Evolutionary conservation across 768 basidiomycete genomes (phyloP), one percentile per base, ranked within the genome.

Genomic region (Boletus sp.): DNA sequence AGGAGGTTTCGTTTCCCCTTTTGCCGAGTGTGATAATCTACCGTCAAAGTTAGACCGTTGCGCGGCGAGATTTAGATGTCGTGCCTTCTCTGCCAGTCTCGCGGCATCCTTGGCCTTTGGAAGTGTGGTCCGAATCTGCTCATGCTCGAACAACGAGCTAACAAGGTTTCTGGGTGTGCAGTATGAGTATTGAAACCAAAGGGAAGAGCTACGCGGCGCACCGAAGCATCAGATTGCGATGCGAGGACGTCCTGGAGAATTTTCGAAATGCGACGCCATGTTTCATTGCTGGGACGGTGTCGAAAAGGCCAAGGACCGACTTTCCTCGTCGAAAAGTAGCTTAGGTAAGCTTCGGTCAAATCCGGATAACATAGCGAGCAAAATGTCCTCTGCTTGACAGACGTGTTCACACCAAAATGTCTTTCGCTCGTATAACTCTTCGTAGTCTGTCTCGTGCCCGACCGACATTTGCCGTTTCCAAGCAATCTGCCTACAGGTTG

Each of bases 21-120:
- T 98, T 98, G 57, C 93, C 95, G 60, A 94, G 76, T 0, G 92
- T 92, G 63, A 99, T 98, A 53, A 96, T 85, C 91, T 92, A 37
- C 21, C 17, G 9, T 42, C 15, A 25, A 63, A 32, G 49, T 59
- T 47, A 47, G 49, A 45, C 17, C 41, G 55, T 45, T 23, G 37
- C 33, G 35, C 35, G 50, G 35, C 38, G 30, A 6, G 19, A 25
- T 9, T 27, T 14, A 6, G 14, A 33, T 17, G 27, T 17, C 63
- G 21, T 54, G 87, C 94, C 85, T 96, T 95, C 67, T 99, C 96
- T 15, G 94, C 95, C 49, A 98, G 75, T 61, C 93, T 80, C 14
- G 92, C 92, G 5, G 94, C 76, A 63, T 97, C 94, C 68, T 89
- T 87, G 3, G 97, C 97, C 72, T 98, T 98, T 32, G 96, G 88